Conservation (phyloP, 768 basidiomycete species). For the Amanita rubescens region DNA sequence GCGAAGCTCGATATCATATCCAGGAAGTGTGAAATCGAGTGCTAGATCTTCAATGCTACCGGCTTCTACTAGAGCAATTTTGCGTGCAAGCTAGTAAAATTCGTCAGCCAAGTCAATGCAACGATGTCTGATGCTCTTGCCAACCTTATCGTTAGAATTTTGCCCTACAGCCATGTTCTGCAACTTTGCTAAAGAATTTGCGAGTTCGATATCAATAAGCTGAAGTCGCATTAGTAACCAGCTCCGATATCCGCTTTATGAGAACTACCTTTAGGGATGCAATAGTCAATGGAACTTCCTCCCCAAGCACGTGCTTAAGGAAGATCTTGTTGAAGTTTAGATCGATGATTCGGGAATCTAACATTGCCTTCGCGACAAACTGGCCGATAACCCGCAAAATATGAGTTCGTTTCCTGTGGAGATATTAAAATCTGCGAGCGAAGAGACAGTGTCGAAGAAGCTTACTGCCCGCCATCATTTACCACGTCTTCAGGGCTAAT, state of each 20-base stretch:
- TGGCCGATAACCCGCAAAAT: slow-evolving; percentile 89
- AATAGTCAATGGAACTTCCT: slow-evolving; percentile 76
- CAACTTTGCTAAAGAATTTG: slow-evolving; percentile 77
- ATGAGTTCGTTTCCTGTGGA: slow-evolving; percentile 68
- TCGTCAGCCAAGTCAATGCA: not conserved
- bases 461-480: slow-evolving; percentile 72
- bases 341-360: slow-evolving; percentile 97
- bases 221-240: slow-evolving; percentile 22
- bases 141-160: slow-evolving; percentile 48
- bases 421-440: slow-evolving; percentile 1
- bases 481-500: slow-evolving; percentile 60
- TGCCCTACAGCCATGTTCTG: slow-evolving; percentile 54
- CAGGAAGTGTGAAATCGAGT: slow-evolving; percentile 95
- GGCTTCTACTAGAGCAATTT: slow-evolving; percentile 50
- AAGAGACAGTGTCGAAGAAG: slow-evolving; percentile 8
- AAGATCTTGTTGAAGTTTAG: slow-evolving; percentile 94
- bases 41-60: slow-evolving; percentile 80
- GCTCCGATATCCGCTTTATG: not conserved
- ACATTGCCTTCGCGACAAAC: slow-evolving; percentile 93
- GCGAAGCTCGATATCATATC: slow-evolving; percentile 87
- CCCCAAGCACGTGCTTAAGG: slow-evolving; percentile 82
- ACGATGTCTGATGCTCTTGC: slow-evolving; percentile 2
- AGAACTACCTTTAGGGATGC: slow-evolving; percentile 67
- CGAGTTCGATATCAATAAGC: slow-evolving; percentile 82
- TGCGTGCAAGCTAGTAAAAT: slow-evolving; percentile 39